A percentile compares a stretch with the other conserved stretches of the same genome.
Evolutionary conservation across 2,329 filamentous ascomycete genomes (phyloP).

Genomic region (Fusarium sp.): DNA sequence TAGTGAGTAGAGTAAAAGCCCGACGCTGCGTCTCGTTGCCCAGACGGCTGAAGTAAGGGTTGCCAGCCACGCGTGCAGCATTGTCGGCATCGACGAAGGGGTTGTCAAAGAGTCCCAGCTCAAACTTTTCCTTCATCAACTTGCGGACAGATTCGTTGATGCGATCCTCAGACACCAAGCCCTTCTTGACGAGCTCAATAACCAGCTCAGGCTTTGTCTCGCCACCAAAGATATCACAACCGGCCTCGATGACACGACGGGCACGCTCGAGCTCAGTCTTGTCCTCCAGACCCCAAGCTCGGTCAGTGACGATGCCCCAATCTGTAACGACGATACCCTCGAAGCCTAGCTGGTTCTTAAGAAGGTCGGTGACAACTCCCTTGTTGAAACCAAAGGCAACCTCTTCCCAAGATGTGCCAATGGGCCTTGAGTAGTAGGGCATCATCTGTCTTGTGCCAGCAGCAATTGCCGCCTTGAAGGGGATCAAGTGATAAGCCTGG

Average conservation of each 20-base stretch:
- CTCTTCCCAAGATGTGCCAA: conserved; percentile 56
- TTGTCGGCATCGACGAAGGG: conserved; percentile 56
- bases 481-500: conserved; percentile 58
- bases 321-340: conserved; percentile 61
- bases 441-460: conserved; percentile 61
- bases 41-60: conserved; percentile 51
- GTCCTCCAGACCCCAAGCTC: conserved; percentile 60
- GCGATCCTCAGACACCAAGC: conserved; percentile 51
- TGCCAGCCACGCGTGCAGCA: conserved; percentile 50
- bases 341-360: conserved; percentile 58
- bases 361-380: conserved; percentile 57
- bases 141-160: conserved; percentile 56
- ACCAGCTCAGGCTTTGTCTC: conserved; percentile 57
- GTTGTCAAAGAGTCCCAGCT: conserved; percentile 60
- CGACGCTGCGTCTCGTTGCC: conserved; percentile 41
- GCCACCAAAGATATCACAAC: conserved; percentile 61
- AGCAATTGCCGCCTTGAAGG: conserved; percentile 59
- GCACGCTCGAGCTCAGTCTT: conserved; percentile 49
- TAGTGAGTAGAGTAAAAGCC: conserved; percentile 43
- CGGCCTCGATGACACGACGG: conserved; percentile 55
- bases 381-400: conserved; percentile 62
- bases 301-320: conserved; percentile 61
- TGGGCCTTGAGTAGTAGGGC: conserved; percentile 59
- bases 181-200: conserved; percentile 55
- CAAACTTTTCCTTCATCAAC: conserved; percentile 59